Percentiles rank a stretch among this genome's conserved stretches.
Conservation (phyloP, 2,329 filamentous ascomycete species). For the Penicillium fuscoglaucum region DNA sequence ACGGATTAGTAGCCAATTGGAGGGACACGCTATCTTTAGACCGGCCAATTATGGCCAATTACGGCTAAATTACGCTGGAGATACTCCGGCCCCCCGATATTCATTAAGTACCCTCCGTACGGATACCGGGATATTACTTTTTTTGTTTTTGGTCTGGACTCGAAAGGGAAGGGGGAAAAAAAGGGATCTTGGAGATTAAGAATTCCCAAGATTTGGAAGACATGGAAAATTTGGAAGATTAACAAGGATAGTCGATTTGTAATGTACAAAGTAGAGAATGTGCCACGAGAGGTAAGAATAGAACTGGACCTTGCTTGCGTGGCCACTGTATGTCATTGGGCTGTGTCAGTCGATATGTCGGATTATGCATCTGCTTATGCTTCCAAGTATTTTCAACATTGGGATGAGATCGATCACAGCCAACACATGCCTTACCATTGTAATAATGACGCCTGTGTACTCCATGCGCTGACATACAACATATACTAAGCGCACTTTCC, state of each 20-base stretch:
- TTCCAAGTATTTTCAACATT: background rate
- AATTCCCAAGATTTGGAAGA: background rate
- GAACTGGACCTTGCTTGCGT: slow-evolving; percentile 22
- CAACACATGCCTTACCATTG: background rate
- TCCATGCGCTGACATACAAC: slow-evolving; percentile 4
- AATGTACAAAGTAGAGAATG: background rate
- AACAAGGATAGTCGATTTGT: background rate
- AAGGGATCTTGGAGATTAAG: background rate
- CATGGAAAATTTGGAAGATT: background rate
- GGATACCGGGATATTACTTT: background rate
- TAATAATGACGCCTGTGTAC: slow-evolving; percentile 3
- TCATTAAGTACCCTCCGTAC: slow-evolving; percentile 8
- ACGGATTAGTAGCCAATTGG: slow-evolving; percentile 12
- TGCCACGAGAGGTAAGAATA: slow-evolving; percentile 14
- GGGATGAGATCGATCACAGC: slow-evolving; percentile 19
- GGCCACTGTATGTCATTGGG: slow-evolving; percentile 12
- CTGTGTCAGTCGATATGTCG: slow-evolving; percentile 19
- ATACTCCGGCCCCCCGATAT: slow-evolving; percentile 15
- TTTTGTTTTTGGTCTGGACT: slow-evolving; percentile 9
- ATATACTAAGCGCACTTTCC: slow-evolving; percentile 5
- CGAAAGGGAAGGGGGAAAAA: background rate
- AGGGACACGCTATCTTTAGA: slow-evolving; percentile 31
- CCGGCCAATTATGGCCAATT: background rate
- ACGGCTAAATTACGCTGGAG: slow-evolving; percentile 20
- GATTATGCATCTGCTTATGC: slow-evolving; percentile 11